These are phyloP conservation scores for Hirschioporus abietinus DNA, from an alignment of 768 basidiomycete genomes.

Conservation along the genomic window DNA sequence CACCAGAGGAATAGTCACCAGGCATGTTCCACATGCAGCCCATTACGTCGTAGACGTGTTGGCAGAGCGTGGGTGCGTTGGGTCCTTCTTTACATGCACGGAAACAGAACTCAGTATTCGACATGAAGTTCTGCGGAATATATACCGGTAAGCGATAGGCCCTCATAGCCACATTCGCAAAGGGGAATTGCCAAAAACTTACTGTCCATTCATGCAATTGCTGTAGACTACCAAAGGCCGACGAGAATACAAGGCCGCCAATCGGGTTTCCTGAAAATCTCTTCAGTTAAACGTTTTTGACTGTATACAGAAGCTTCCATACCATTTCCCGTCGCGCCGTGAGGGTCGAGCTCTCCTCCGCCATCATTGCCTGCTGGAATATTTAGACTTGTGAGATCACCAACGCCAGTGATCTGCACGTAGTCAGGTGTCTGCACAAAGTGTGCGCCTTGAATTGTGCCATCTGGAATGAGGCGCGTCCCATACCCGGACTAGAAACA, in stretches of 20 bases:
- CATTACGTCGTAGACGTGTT: constrained; percentile 53
- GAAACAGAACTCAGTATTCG: constrained; percentile 60
- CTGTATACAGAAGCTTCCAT: constrained; percentile 10
- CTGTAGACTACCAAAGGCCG: constrained; percentile 51
- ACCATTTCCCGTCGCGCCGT: constrained; percentile 57
- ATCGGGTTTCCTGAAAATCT: constrained; percentile 46
- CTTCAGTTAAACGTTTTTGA: constrained; percentile 13
- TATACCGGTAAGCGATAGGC: constrained; percentile 7
- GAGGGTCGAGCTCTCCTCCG: constrained; percentile 63
- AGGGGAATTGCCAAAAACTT: constrained; percentile 17
- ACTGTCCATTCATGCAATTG: constrained; percentile 75
- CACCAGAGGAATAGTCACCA: constrained; percentile 37
- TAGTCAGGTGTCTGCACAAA: constrained; percentile 72
- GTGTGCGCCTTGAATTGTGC: constrained; percentile 61
- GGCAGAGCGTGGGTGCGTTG: constrained; percentile 47
- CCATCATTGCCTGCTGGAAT: constrained; percentile 53
- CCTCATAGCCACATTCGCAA: constrained; percentile 8
- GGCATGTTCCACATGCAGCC: constrained; percentile 65
- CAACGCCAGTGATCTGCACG: constrained; percentile 64
- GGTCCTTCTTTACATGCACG: constrained; percentile 57
- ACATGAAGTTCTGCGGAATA: constrained; percentile 51
- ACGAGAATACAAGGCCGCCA: constrained; percentile 70
- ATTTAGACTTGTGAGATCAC: constrained; percentile 62
- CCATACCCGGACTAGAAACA: constrained; percentile 47
- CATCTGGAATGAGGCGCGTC: constrained; percentile 65